Conservation (phyloP, 2,329 filamentous ascomycete species). For the Sclerotinia glacialis region DNA sequence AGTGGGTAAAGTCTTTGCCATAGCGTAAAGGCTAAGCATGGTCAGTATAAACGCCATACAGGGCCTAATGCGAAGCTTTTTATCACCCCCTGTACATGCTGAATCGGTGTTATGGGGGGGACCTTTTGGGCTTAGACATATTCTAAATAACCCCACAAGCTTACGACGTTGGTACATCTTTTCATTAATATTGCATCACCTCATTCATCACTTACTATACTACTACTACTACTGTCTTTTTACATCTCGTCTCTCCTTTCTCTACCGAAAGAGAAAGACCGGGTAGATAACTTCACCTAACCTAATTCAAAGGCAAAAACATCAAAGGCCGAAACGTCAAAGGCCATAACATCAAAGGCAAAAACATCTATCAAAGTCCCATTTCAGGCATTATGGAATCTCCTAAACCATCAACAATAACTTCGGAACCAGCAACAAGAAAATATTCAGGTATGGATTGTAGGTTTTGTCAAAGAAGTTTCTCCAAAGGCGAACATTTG, state of each 20-base stretch:
- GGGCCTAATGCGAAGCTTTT: constrained; percentile 3
- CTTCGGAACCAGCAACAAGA: background rate
- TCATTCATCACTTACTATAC: too few species aligned
- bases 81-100: background rate
- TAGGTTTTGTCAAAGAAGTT: constrained; percentile 43
- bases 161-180: background rate
- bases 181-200: background rate
- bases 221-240: too few species aligned
- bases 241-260: background rate
- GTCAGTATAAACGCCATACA: background rate
- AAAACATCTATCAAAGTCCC: background rate
- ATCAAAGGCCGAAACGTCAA: too few species aligned
- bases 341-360: too few species aligned
- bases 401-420: background rate
- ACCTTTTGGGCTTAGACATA: background rate
- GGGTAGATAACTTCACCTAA: background rate
- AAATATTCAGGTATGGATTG: constrained; percentile 37
- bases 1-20: background rate
- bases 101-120: background rate
- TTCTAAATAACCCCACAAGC: background rate
- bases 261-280: background rate
- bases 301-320: background rate
- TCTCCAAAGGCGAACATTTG: constrained; percentile 45
- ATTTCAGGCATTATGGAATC: background rate
- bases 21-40: background rate